Conservation (phyloP, 176 grass and related monocot genomes). For the Ananas comosus region DNA sequence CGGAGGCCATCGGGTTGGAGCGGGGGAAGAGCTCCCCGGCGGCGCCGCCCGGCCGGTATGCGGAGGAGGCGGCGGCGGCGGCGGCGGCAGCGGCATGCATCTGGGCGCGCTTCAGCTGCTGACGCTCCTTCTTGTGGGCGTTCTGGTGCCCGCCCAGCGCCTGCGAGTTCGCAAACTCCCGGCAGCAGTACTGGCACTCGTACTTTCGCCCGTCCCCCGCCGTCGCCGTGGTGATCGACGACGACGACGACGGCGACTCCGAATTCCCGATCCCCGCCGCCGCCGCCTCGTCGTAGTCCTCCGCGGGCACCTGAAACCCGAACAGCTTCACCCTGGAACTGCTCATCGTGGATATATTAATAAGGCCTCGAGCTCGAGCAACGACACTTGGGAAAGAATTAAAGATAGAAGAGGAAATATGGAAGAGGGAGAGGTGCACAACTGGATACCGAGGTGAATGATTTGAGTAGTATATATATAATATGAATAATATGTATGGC, state of each 20-base stretch:
- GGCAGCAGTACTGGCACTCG: slow-evolving; percentile 63
- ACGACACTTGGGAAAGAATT: no score
- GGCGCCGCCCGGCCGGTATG: background rate
- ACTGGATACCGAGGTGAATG: no score
- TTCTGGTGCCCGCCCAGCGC: slow-evolving; percentile 54
- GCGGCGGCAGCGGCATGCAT: slow-evolving; percentile 9
- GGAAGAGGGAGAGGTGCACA: no score
- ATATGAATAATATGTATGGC: no score
- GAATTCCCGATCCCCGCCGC: background rate
- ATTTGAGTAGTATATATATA: no score
- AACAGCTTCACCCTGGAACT: slow-evolving; percentile 20
- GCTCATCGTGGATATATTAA: background rate
- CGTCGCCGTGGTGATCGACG: background rate
- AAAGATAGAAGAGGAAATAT: no score
- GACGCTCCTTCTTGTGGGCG: slow-evolving; percentile 65
- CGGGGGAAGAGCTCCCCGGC: slow-evolving; percentile 1
- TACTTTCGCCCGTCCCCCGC: slow-evolving; percentile 25
- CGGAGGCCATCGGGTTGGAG: slow-evolving; percentile 9
- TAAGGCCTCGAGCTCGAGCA: no score
- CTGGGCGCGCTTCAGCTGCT: slow-evolving; percentile 43
- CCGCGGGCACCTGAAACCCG: slow-evolving; percentile 26
- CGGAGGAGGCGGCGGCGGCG: background rate
- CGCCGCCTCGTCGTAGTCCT: background rate
- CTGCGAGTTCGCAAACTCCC: slow-evolving; percentile 63
- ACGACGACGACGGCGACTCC: slow-evolving; percentile 17